Evolutionary conservation across 352 stramenopile species (phyloP).

Genomic region (Globisporangium okanoganense): DNA sequence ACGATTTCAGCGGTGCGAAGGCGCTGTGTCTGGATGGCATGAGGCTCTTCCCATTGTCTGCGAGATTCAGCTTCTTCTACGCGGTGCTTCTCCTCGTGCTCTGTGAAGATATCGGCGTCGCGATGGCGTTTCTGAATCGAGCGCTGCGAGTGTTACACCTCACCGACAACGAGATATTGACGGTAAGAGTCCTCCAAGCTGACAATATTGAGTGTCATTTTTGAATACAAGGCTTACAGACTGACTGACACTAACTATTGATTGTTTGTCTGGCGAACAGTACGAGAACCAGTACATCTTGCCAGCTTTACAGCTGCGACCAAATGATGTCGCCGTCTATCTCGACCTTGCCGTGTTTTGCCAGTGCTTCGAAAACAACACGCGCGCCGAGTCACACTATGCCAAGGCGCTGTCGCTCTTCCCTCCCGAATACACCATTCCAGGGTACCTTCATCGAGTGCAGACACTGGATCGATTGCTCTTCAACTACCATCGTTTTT

Average conservation of each 20-base stretch:
- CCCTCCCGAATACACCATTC: conserved; percentile 41
- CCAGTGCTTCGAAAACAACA: conserved; percentile 37
- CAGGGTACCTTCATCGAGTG: conserved; percentile 57
- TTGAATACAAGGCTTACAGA: background rate
- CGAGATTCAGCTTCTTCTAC: conserved; percentile 39
- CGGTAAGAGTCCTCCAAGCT: conserved; percentile 22
- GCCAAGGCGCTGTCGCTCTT: conserved; percentile 31
- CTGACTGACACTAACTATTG: background rate
- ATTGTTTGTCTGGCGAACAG: conserved; percentile 17
- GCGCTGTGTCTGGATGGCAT: conserved; percentile 34
- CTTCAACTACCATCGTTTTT: conserved; percentile 73
- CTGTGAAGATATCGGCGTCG: conserved; percentile 38
- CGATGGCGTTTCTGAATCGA: conserved; percentile 29
- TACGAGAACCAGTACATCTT: conserved; percentile 44
- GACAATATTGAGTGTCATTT: background rate
- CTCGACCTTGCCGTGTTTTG: conserved; percentile 59
- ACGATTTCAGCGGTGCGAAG: conserved; percentile 38
- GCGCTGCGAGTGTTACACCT: conserved; percentile 19
- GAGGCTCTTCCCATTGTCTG: conserved; percentile 31
- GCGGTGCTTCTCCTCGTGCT: conserved; percentile 33
- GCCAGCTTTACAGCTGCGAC: conserved; percentile 45
- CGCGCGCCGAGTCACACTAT: conserved; percentile 54
- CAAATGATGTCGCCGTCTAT: conserved; percentile 41
- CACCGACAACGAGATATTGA: conserved; percentile 22
- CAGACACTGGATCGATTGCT: conserved; percentile 54